Base-by-base conservation (phyloP, 129 eudicot genomes). In the Tanacetum coccineum region DNA sequence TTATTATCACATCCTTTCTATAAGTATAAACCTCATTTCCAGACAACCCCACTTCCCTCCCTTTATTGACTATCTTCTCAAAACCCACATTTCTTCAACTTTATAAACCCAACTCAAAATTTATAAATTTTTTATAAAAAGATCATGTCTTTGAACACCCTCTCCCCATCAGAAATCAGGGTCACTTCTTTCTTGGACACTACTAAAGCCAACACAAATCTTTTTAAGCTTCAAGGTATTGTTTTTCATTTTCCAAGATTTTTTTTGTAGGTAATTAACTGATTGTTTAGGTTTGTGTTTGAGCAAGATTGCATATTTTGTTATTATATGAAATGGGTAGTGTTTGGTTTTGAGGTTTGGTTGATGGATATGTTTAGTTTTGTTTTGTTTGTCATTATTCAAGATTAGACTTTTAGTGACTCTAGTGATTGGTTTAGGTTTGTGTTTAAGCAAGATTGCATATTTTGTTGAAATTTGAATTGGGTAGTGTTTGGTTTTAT, bases 101-200 rank as follows among this genome's bases (percentile, higher is more conserved):
- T 72, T 40, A 15, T 44, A 53, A 53, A 17, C 32, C 2, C 13
- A 14, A 30, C 79, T 46, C 26, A 74, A 58, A 74, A 0, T 30
- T 14, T 71, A 70, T 40, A 21, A 61, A 67, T 19, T 74, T 3
- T 50, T 40, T 30, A 50, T 36, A 66, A 14, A 75, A 75, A 75
- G 30, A 75, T 55, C 51, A 74, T 89, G 99, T 93, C 95, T 81
- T 62, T 89, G 62, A 94, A 79, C 76, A 84, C 84, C 67, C 79
- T 77, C 3, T 75, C 96, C 50, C 87, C 96, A 13, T 54, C 87
- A 66, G 93, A 94, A 77, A 69, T 84, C 70, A 89, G 75, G 79
- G 52, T 72, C 4, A 68, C 69, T 36, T 84, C 93, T 72, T 89
- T 94, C 85, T 74, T 86, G 74, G 93, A 89, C 68, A 73, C 89